Evolutionary conservation across 129 eudicot species (phyloP).

Genomic region (Dittrichia graveolens): DNA sequence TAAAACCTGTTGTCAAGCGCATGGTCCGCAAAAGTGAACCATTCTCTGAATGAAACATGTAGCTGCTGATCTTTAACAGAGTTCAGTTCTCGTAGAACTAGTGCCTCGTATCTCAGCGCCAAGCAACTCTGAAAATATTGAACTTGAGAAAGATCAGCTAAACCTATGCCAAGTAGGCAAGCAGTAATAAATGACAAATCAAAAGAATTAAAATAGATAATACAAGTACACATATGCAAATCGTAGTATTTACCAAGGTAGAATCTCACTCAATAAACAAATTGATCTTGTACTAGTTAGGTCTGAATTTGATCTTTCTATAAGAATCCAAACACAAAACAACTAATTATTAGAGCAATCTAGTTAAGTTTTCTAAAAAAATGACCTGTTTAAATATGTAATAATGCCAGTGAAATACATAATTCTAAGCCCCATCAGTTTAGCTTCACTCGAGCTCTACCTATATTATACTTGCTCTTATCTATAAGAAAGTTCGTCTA

Average conservation of each 20-base stretch:
- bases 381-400: not conserved
- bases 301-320: not conserved
- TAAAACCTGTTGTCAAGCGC: constrained; percentile 59
- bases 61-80: constrained; percentile 48
- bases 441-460: constrained; percentile 20
- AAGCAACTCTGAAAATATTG: constrained; percentile 62
- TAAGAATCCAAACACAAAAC: constrained; percentile 3
- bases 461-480: constrained; percentile 2
- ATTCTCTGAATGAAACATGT: constrained; percentile 56
- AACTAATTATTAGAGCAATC: not conserved
- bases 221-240: constrained; percentile 5
- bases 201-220: not conserved
- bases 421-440: constrained; percentile 1
- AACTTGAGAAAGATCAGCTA: constrained; percentile 1
- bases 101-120: constrained; percentile 89
- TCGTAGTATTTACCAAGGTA: not conserved
- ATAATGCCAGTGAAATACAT: constrained; percentile 1
- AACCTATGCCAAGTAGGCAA: not conserved
- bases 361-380: not conserved
- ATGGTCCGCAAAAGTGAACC: constrained; percentile 82
- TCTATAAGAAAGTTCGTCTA: not conserved
- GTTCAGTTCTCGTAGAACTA: constrained; percentile 60
- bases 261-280: constrained; percentile 3
- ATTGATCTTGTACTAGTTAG: constrained; percentile 7
- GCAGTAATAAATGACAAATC: constrained; percentile 5